Evolutionary conservation across 2,329 filamentous ascomycete species (phyloP), one percentile per base, ranked within the genome.

Genomic region (Monosporascus sp.): DNA sequence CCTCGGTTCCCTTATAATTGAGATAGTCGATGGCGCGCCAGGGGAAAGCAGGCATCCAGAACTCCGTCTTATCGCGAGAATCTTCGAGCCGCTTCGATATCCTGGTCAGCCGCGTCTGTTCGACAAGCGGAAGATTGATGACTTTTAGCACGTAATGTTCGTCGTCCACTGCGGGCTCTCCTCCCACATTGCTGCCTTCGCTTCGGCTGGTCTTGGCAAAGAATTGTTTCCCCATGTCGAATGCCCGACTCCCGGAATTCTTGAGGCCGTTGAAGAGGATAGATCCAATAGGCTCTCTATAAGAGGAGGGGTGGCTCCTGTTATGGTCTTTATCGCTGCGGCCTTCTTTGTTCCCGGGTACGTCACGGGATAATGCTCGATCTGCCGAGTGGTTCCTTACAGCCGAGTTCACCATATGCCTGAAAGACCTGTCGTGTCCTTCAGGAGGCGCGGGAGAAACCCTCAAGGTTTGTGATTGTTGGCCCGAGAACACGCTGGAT

Each of bases 11-110:
- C 66, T 94, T 95, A 72, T 92, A 94, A 70, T 97, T 97, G 50
- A 97, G 77, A 68, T 96, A 97, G 72, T 97, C 93, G 59, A 97
- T 97, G 54, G 91, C 95, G 58, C 93, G 82, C 88, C 93, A 97
- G 0, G 93, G 92, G 54, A 97, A 86, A 6, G 91, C 89, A 14
- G 93, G 93, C 92, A 97, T 96, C 93, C 93, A 97, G 66, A 95
- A 97, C 66, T 97, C 93, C 0, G 93, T 97, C 77, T 97, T 97
- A 66, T 97, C 93, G 57, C 87, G 83, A 9, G 92, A 96, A 55
- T 89, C 84, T 65, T 95, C 90, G 44, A 97, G 75, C 31, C 88
- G 84, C 71, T 93, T 95, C 7, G 91, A 95, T 66, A 97, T 97
- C 58, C 93, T 83, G 0, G 93, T 97, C 58, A 85, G 77, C n/a